Evolutionary conservation across 2,329 filamentous ascomycete species (phyloP).

Genomic region (Cladosporium sp.): DNA sequence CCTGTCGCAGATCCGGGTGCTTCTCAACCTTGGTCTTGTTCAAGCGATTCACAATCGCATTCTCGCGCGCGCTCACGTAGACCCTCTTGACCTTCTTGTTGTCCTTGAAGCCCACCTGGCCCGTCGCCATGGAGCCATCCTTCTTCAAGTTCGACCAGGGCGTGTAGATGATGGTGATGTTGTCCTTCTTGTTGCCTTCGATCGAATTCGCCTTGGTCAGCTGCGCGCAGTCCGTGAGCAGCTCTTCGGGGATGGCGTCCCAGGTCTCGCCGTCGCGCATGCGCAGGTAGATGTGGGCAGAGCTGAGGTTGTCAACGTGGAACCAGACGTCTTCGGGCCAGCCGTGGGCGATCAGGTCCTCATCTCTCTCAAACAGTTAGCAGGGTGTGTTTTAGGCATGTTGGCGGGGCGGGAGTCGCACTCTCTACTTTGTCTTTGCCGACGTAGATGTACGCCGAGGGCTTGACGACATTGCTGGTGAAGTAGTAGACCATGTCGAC

Average conservation of each 20-base stretch:
- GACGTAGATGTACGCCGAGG: conserved; percentile 86
- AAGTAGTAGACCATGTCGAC: conserved; percentile 88
- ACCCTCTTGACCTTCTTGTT: conserved; percentile 79
- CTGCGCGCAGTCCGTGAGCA: conserved; percentile 89
- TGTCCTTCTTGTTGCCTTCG: conserved; percentile 99
- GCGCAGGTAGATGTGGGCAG: conserved; percentile 92
- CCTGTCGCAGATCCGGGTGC: conserved; percentile 77
- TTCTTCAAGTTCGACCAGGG: conserved; percentile 97
- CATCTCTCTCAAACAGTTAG: conserved; percentile 62
- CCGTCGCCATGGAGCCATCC: conserved; percentile 90
- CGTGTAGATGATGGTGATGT: conserved; percentile 94
- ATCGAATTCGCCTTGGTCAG: conserved; percentile 99
- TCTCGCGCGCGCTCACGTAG: conserved; percentile 77
- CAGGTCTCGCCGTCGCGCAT: conserved; percentile 76
- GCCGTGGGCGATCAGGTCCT: conserved; percentile 91
- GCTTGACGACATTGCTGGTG: conserved; percentile 78
- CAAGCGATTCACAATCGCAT: conserved; percentile 90
- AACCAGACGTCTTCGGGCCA: conserved; percentile 99
- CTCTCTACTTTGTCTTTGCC: conserved; percentile 99
- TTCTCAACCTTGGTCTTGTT: conserved; percentile 95
- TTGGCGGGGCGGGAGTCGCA: conserved; percentile 48
- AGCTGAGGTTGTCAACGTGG: conserved; percentile 95
- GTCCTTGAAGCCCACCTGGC: conserved; percentile 94
- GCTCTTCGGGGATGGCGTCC: conserved; percentile 73
- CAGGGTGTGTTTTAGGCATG: conserved; percentile 20